These are phyloP conservation scores for Apiotrichum mycotoxinovorans DNA, from an alignment of 1,284 basidiomycete genomes.

Conservation along the genomic window DNA sequence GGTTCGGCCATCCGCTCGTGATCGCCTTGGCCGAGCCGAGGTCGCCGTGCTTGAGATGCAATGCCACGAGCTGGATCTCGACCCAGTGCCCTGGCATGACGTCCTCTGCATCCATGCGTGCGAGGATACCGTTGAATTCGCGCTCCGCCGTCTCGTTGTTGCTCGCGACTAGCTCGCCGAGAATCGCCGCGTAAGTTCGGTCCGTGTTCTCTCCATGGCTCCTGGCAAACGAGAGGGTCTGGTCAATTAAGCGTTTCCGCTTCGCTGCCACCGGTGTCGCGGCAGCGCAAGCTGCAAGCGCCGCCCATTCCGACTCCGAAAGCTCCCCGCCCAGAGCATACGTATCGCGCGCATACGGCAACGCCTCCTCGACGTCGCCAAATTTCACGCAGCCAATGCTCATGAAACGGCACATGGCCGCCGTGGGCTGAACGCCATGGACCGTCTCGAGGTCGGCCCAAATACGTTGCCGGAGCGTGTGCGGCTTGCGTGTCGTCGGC, in stretches of 20 bases:
- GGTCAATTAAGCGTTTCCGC: neutral
- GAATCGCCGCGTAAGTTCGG: conserved; percentile 6
- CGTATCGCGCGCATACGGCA: neutral
- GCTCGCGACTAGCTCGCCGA: neutral
- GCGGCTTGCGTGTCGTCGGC: neutral
- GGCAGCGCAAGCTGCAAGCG: neutral
- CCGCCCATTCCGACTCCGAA: neutral
- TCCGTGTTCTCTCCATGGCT: neutral
- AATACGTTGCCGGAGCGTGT: conserved; percentile 16
- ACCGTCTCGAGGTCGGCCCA: conserved; percentile 12
- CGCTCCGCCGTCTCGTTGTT: neutral
- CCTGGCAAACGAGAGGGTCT: neutral
- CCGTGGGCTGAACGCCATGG: conserved; percentile 1
- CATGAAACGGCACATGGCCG: neutral
- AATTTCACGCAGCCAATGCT: neutral
- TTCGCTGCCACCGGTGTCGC: neutral
- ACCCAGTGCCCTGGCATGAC: conserved; percentile 12
- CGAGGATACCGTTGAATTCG: neutral
- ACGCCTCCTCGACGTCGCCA: neutral
- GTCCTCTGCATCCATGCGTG: conserved; percentile 1
- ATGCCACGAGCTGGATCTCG: conserved; percentile 18
- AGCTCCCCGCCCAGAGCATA: neutral
- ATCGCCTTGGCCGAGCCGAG: conserved; percentile 15
- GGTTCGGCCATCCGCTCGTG: conserved; percentile 4
- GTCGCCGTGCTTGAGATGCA: conserved; percentile 16